Percentiles rank a stretch among this genome's conserved stretches.
Conservation (phyloP, 257 asterid species). For the Solanum appendiculatum region DNA sequence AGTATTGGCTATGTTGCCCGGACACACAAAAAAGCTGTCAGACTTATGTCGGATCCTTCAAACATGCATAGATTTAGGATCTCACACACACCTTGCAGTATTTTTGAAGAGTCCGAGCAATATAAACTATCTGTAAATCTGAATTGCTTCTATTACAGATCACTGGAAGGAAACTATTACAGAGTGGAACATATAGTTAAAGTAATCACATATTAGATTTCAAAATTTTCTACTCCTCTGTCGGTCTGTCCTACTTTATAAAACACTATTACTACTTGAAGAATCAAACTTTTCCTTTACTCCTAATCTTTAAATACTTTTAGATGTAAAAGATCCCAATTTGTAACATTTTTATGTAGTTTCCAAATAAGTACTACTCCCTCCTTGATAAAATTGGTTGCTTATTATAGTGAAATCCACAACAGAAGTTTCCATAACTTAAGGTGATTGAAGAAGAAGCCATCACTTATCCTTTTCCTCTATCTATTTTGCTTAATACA, state of each 20-base stretch:
- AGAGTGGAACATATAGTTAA: no score
- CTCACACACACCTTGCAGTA: background rate
- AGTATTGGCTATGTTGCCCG: background rate
- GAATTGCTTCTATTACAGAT: background rate
- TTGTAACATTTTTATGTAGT: background rate
- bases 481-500: background rate
- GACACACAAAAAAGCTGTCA: background rate
- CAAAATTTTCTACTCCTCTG: no score
- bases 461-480: constrained; percentile 21
- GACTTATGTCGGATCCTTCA: background rate
- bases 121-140: background rate
- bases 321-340: background rate
- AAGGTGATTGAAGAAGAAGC: constrained; percentile 36
- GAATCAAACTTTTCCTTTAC: no score
- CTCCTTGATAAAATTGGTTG: background rate
- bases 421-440: constrained; percentile 2
- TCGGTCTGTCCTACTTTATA: no score
- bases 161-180: no score
- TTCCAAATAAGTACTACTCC: background rate
- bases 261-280: no score
- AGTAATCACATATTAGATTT: no score
- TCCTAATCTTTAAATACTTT: no score
- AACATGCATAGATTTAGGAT: background rate
- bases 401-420: background rate
- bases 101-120: background rate